Conservation (phyloP, 805 yeast species). For the Saccharomycopsis sp. region DNA sequence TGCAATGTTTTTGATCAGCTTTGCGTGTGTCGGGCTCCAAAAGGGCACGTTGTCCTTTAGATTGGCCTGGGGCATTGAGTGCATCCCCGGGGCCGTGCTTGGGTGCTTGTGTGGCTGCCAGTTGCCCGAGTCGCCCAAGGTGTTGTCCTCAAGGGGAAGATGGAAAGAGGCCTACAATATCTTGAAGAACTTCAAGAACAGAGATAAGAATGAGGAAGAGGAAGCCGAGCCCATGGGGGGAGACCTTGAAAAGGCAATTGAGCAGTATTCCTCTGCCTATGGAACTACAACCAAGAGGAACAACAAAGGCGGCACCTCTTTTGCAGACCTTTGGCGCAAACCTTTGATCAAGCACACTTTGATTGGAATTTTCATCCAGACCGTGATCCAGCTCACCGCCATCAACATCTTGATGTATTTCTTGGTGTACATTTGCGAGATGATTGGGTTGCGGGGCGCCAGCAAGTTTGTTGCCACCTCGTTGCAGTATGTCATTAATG, state of each 20-base stretch:
- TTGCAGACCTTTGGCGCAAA: conserved; percentile 13
- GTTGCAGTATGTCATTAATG: conserved; percentile 33
- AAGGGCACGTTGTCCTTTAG: conserved; percentile 46
- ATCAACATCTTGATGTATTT: conserved; percentile 37
- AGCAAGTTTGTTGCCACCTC: conserved; percentile 30
- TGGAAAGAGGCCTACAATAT: conserved; percentile 33
- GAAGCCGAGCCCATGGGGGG: conserved; percentile 2
- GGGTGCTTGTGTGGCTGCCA: conserved; percentile 31
- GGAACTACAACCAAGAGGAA: not conserved
- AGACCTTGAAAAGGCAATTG: conserved; percentile 24
- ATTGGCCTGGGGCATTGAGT: conserved; percentile 52
- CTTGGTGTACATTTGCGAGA: conserved; percentile 37
- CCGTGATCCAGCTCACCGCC: conserved; percentile 38
- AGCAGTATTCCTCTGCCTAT: conserved; percentile 21
- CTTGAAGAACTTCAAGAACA: conserved; percentile 21
- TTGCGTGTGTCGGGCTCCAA: conserved; percentile 35
- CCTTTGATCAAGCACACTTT: conserved; percentile 30
- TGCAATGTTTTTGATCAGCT: conserved; percentile 43
- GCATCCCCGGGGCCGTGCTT: conserved; percentile 40
- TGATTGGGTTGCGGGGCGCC: conserved; percentile 35
- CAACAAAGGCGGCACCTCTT: not conserved
- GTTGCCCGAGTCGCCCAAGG: conserved; percentile 53
- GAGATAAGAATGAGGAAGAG: conserved; percentile 3
- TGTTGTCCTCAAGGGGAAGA: conserved; percentile 35
- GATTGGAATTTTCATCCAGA: conserved; percentile 33